Evolutionary conservation across 108 stramenopile species (phyloP), one percentile per base, ranked within the genome.

Genomic region (Stephanodiscus triporus): DNA sequence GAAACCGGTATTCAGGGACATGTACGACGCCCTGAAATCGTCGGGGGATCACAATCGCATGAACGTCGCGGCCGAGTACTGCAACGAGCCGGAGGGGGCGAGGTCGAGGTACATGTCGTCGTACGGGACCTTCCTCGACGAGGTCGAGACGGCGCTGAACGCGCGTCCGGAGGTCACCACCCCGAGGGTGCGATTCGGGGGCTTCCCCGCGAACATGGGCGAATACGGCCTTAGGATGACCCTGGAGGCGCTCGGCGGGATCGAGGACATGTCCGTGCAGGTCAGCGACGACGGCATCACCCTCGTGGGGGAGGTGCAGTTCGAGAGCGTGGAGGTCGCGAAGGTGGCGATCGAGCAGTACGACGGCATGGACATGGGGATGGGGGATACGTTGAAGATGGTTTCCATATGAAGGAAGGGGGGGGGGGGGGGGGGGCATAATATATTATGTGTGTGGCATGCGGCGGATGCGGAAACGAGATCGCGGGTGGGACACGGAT

Each of bases 321-420:
- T 89, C 77, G 90, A 78, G 38, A 89, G 88, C 59, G 81, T 91
- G 54, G 94, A 95, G 69, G 72, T 78, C 30, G 94, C 94, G 9
- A 92, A 95, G 82, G 82, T 81, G 22, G 90, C 89, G 10, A 89
- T 92, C 45, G 90, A 79, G 24, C 90, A 91, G 73, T 95, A 95
- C 76, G 87, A 95, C 69, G 94, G 94, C 30, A 95, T 92, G 91
- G 89, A 95, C 42, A 95, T 95, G 94, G 94, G 91, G 51, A 89
- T 91, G 90, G 89, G 92, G 66, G 81, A 87, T 26, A 76, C 56
- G 23, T 66, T 92, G 43, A 86, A 90, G 63, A 76, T 92, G 66
- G 38, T 71, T 9, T 89, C 90, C 45, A 76, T 85, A 40, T 87
- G 78, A 80, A 32, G 60, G n/a, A 68, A 4, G 24, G 50, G 10